Base-by-base conservation (phyloP, 768 basidiomycete genomes). In the Ramaria sp. region DNA sequence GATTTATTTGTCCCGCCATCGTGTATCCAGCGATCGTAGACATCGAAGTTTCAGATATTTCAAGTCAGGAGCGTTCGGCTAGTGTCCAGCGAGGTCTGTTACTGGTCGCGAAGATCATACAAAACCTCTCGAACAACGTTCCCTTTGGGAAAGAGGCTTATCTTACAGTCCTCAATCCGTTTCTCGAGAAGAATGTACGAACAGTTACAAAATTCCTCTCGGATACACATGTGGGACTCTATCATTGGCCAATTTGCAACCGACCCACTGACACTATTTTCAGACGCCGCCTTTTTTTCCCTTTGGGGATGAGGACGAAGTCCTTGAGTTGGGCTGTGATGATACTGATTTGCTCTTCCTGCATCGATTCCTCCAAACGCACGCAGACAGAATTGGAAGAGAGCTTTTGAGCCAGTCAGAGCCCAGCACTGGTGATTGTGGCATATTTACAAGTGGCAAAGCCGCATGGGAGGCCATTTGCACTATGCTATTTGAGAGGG, bases 71-170 rank as follows among this genome's bases (percentile, higher is more conserved):
- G 33, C 34, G 27, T 30, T 42, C 11, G 7, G 6, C 19, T 10
- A 74, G 78, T 30, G 75, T 88, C 53, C 84, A 88, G 15, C 82
- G 87, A 39, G 91, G 89, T n/a, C 73, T 95, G 15, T 84, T 89
- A 76, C 73, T 88, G 48, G 86, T 96, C 61, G 88, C 91, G 46
- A 96, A 94, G 71, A 83, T 94, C 57, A 83, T 96, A 46, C 91
- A 95, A 69, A 92, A 90, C 64, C 70, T 97, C 31, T 91, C 92
- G 20, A 97, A 95, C 71, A 94, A 96, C 62, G 85, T 94, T 47
- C 83, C 89, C 64, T 95, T 95, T 62, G 89, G 88, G 12, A 93
- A 93, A 68, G 92, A 95, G 63, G 79, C 82, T 4, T 84, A 91
- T 63, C 91, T 93, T 87, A 80, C 81, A 30, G 74, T 78, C 34